phyloP scores from a whole-genome alignment of 805 yeast genomes.

The Yueomyces sinensis region DNA sequence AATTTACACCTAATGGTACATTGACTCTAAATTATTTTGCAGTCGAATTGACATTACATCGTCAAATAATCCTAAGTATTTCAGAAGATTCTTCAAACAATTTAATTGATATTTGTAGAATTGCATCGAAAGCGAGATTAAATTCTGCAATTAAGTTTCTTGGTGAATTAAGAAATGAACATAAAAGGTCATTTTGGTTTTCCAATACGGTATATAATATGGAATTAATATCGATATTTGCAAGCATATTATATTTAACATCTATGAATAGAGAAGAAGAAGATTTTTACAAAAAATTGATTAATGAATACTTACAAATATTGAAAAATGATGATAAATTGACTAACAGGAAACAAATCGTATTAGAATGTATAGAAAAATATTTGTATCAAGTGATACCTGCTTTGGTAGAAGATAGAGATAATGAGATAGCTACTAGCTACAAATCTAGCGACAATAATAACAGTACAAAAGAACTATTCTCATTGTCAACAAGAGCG shows the following conservation, averaged over 20 bases:
- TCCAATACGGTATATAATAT: slow-evolving; percentile 67
- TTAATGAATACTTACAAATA: slow-evolving; percentile 66
- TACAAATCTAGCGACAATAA: no score
- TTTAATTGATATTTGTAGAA: slow-evolving; percentile 54
- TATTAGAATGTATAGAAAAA: slow-evolving; percentile 42
- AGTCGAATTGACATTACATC: slow-evolving; percentile 74
- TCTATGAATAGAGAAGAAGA: slow-evolving; percentile 51
- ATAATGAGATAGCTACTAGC: no score
- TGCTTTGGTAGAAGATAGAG: no score
- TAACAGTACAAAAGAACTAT: no score
- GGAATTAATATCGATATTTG: slow-evolving; percentile 77
- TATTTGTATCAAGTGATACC: background rate
- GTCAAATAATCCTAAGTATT: slow-evolving; percentile 54
- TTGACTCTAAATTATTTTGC: slow-evolving; percentile 80
- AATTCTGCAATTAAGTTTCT: slow-evolving; percentile 74
- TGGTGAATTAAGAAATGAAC: slow-evolving; percentile 63
- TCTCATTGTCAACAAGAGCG: no score
- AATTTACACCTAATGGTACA: slow-evolving; percentile 61
- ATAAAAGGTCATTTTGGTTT: slow-evolving; percentile 84
- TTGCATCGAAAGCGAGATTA: slow-evolving; percentile 75
- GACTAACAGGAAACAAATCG: slow-evolving; percentile 66
- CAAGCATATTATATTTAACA: slow-evolving; percentile 65
- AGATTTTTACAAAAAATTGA: slow-evolving; percentile 46
- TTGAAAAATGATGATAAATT: slow-evolving; percentile 62
- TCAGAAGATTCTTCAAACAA: slow-evolving; percentile 34